phyloP scores from a whole-genome alignment of 352 stramenopile genomes.

The Pythium periplocum region DNA sequence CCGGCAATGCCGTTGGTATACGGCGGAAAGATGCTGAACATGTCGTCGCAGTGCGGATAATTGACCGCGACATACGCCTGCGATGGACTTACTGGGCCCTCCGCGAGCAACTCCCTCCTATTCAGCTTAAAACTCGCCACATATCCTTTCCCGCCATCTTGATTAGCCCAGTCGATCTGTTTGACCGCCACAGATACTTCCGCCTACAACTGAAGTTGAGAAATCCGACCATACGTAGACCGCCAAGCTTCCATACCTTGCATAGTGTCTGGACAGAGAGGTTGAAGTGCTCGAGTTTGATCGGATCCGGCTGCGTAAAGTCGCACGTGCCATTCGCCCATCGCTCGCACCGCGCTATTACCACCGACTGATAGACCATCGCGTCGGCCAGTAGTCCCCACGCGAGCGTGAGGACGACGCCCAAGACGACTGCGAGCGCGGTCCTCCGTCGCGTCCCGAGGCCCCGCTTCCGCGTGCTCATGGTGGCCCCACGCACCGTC shows the following conservation, averaged over 20 bases:
- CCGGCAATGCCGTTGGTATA: conserved; percentile 73
- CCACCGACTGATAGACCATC: conserved; percentile 52
- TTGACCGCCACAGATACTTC: conserved; percentile 71
- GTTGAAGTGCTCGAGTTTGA: conserved; percentile 40
- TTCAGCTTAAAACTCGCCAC: conserved; percentile 67
- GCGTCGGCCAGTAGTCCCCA: conserved; percentile 5
- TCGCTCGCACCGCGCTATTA: conserved; percentile 48
- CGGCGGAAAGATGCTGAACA: conserved; percentile 79
- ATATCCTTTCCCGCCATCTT: conserved; percentile 37
- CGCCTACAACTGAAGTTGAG: conserved; percentile 26
- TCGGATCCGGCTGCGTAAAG: conserved; percentile 42
- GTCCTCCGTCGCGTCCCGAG: no score
- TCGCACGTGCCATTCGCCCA: conserved; percentile 49
- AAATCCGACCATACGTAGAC: not conserved
- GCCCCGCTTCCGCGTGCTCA: no score
- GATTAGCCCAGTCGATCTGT: conserved; percentile 76
- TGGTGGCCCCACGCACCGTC: no score
- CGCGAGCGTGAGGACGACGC: not conserved
- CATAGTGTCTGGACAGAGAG: conserved; percentile 64
- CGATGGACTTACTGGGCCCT: conserved; percentile 44
- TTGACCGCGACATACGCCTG: conserved; percentile 58
- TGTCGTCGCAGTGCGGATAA: conserved; percentile 83
- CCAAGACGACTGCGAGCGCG: not conserved
- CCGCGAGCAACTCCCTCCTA: conserved; percentile 43
- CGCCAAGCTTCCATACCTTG: conserved; percentile 11